Base-by-base conservation (phyloP, 2,329 filamentous ascomycete species). In the Talaromyces sp. region DNA sequence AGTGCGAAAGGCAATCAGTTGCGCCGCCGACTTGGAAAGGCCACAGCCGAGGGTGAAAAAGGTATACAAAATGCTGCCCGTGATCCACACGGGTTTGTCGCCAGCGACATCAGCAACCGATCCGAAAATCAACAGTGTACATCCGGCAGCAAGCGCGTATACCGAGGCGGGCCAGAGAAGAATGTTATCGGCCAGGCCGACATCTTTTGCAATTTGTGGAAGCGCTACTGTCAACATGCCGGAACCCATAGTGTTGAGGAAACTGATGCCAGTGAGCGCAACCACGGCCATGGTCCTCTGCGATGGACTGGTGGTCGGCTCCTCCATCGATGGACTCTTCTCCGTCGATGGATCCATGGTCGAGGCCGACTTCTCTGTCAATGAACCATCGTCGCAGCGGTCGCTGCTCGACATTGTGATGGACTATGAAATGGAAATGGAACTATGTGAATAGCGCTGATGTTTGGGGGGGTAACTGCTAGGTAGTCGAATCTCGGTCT, bases 81-180 rank as follows among this genome's bases (percentile, higher is more conserved):
- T 67, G 3, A 83, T 71, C 58, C 79, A 80, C 64, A 82, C 73
- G 5, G 71, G 66, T 27, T 77, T 70, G 29, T 72, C 73, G 2
- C 81, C 81, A 14, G 82, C 72, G 0, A 80, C 72, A 69, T 83
- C 80, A 5, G 78, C 74, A 7, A 83, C 67, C 1, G 80, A 77
- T n/a, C 81, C 81, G 6, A 75, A 73, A 9, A 81, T 65, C 4
- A 82, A 69, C 1, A 82, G 74, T 7, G 76, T 77, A 53, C 78
- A 80, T 32, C 78, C 79, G 31, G 74, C 76, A 0, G 79, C 77
- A 13, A 82, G 60, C 3, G 68, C 64, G 59, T 70, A 74, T 10
- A 72, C 65, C 6, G 72, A 72, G 9, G 71, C 63, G 19, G 62
- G 62, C 62, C 62, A 62, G 17, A 51, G 21, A n/a, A 69, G 59